Percentiles rank a stretch among this genome's conserved stretches.
These are phyloP conservation scores for Lavandula angustifolia DNA, from an alignment of 257 asterid species.

Conservation along the genomic window DNA sequence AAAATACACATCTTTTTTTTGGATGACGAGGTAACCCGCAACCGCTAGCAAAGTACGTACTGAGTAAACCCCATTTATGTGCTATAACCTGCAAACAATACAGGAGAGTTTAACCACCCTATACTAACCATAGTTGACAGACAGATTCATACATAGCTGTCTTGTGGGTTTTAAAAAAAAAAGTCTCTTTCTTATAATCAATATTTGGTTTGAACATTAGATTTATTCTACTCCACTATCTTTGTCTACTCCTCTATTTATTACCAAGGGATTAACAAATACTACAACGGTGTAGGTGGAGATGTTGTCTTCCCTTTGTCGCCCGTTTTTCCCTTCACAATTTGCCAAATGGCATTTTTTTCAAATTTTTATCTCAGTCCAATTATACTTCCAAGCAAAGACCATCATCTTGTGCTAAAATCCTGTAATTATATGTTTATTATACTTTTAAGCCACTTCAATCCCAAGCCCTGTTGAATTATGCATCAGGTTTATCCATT, in stretches of 20 bases:
- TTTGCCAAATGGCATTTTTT: slow-evolving; percentile 36
- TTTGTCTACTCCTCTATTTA: slow-evolving; percentile 32
- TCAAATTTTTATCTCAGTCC: slow-evolving; percentile 18
- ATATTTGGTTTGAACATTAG: slow-evolving; percentile 32
- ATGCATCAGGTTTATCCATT: slow-evolving; percentile 27
- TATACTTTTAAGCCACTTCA: slow-evolving; percentile 62
- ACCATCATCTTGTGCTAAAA: slow-evolving; percentile 24
- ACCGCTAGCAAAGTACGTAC: too few species aligned
- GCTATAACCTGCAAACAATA: too few species aligned
- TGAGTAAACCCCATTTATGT: too few species aligned
- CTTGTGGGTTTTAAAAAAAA: too few species aligned
- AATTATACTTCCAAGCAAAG: slow-evolving; percentile 64
- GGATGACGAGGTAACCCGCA: too few species aligned
- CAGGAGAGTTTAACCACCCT: too few species aligned
- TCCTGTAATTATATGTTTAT: neutral
- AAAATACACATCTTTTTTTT: too few species aligned
- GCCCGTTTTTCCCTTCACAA: slow-evolving; percentile 17
- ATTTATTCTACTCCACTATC: slow-evolving; percentile 45
- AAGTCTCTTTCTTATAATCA: slow-evolving; percentile 32
- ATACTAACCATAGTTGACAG: too few species aligned
- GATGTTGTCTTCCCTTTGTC: slow-evolving; percentile 44
- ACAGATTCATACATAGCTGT: too few species aligned
- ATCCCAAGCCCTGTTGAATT: slow-evolving; percentile 16
- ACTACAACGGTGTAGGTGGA: slow-evolving; percentile 35
- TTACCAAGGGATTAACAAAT: slow-evolving; percentile 22